These are phyloP conservation scores for Truncatella angustata DNA, from an alignment of 2,329 filamentous ascomycete species.

Conservation along the genomic window DNA sequence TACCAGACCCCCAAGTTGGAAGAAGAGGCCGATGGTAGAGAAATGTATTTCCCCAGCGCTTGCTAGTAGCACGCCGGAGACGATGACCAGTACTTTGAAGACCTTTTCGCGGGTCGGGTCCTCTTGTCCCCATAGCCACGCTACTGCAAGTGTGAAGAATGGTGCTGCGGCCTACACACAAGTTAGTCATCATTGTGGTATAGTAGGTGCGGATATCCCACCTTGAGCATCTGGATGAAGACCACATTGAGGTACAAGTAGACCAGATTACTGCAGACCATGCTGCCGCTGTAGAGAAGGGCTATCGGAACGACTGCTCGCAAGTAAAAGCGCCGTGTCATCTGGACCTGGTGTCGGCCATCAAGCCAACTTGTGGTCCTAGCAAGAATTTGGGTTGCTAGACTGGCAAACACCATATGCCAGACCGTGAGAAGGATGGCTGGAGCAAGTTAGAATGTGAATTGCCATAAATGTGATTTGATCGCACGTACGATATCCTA, in stretches of 20 bases:
- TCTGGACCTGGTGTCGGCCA: constrained; percentile 58
- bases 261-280: constrained; percentile 66
- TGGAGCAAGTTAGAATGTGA: constrained; percentile 19
- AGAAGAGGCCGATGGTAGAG: constrained; percentile 62
- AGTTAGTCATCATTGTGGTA: not conserved
- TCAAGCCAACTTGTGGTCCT: constrained; percentile 63
- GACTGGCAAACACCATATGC: constrained; percentile 65
- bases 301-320: constrained; percentile 65
- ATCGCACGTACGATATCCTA: constrained; percentile 5
- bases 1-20: constrained; percentile 71
- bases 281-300: constrained; percentile 62
- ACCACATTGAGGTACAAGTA: constrained; percentile 67
- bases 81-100: constrained; percentile 50
- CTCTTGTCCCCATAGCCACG: constrained; percentile 58
- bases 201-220: constrained; percentile 16
- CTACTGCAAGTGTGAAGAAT: constrained; percentile 63
- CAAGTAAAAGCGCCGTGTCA: constrained; percentile 60
- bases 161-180: constrained; percentile 56
- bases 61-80: constrained; percentile 50
- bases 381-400: constrained; percentile 65
- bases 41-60: constrained; percentile 67
- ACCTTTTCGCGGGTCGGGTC: constrained; percentile 43
- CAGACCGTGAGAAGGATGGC: constrained; percentile 63
- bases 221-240: constrained; percentile 71
- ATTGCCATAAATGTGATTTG: not conserved